A percentile compares a stretch with the other conserved stretches of the same genome.
Conservation (phyloP, 805 yeast species). For the Hanseniaspora osmophila region DNA sequence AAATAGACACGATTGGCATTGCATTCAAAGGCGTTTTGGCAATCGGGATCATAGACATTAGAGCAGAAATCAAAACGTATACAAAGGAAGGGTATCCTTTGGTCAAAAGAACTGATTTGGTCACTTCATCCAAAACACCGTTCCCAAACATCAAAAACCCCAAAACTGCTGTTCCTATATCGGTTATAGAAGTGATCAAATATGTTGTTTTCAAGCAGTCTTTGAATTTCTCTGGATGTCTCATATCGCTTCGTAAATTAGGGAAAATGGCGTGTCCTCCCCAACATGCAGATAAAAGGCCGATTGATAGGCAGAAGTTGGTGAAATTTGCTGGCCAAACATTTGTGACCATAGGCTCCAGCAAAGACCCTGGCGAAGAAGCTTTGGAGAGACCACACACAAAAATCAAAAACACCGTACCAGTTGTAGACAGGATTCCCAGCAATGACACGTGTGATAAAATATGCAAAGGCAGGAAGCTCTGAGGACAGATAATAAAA, state of each 20-base stretch:
- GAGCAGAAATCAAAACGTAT: constrained; percentile 41
- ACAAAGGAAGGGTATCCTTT: constrained; percentile 54
- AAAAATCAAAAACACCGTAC: constrained; percentile 44
- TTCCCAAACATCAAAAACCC: constrained; percentile 77
- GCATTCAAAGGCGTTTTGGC: constrained; percentile 77
- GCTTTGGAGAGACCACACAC: constrained; percentile 50
- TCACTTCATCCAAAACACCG: constrained; percentile 53
- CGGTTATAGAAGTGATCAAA: constrained; percentile 43
- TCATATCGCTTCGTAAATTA: constrained; percentile 57
- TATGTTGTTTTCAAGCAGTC: constrained; percentile 45
- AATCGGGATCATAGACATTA: constrained; percentile 71
- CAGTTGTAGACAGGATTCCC: constrained; percentile 59
- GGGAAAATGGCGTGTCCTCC: constrained; percentile 80
- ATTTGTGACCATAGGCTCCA: constrained; percentile 49
- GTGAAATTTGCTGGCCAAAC: constrained; percentile 43
- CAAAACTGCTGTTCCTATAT: constrained; percentile 46
- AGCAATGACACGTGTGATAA: constrained; percentile 54
- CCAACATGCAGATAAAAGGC: constrained; percentile 66
- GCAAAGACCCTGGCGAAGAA: constrained; percentile 60
- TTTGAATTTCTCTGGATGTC: constrained; percentile 43
- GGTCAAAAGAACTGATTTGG: constrained; percentile 57
- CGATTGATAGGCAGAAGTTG: constrained; percentile 45
- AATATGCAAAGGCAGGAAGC: constrained; percentile 62
- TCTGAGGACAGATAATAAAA: constrained; percentile 63
- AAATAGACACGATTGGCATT: constrained; percentile 62